Evolutionary conservation across 345 rosid genomes (phyloP).

Genomic region (Eucalyptus sideroxylon): DNA sequence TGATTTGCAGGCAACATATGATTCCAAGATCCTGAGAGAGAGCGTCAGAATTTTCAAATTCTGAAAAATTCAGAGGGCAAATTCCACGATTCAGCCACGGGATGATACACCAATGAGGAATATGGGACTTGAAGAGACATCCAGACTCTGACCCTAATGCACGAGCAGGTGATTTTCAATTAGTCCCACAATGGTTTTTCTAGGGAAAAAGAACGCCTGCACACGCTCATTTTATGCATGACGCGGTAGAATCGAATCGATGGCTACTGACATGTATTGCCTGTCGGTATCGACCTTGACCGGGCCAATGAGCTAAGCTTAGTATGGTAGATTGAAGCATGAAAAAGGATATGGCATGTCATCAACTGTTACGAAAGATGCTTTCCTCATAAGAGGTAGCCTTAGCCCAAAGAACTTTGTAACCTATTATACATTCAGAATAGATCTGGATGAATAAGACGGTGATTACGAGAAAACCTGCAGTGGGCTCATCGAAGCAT

Average conservation of each 20-base stretch:
- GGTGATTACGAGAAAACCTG: neutral
- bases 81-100: neutral
- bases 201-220: neutral
- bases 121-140: neutral
- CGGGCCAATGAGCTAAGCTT: neutral
- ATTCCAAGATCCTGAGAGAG: neutral
- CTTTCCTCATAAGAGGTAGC: neutral
- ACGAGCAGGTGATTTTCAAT: neutral
- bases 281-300: neutral
- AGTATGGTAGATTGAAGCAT: neutral
- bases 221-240: neutral
- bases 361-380: neutral
- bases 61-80: neutral
- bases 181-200: neutral
- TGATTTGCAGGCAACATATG: neutral
- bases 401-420: neutral
- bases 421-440: neutral
- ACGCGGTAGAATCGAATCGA: neutral
- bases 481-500: neutral
- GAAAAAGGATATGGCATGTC: neutral
- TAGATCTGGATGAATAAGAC: neutral
- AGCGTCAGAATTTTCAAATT: neutral
- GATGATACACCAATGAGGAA: neutral
- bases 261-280: neutral
- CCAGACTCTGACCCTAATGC: neutral